Percentiles rank a stretch among this genome's conserved stretches.
These are phyloP conservation scores for Poteriospumella lacustris DNA, from an alignment of 108 stramenopile species.

Conservation along the genomic window DNA sequence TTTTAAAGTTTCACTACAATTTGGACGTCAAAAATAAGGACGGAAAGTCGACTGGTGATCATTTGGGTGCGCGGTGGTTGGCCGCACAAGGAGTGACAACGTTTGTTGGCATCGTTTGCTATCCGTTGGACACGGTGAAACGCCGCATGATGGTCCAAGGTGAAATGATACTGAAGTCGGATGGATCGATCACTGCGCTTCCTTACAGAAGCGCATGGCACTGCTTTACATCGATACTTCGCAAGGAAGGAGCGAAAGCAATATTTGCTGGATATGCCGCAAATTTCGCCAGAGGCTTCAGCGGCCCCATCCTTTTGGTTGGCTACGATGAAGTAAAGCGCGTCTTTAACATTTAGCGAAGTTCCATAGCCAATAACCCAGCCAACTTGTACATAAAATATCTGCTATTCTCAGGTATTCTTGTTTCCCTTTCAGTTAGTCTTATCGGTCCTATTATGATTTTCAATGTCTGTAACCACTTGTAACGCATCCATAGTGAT, in stretches of 20 bases:
- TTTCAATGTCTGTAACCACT: too few relatives aligned
- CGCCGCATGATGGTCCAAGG: background rate
- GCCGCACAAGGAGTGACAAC: background rate
- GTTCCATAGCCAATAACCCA: too few relatives aligned
- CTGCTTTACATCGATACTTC: background rate
- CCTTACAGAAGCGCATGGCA: background rate
- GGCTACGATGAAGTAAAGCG: slow-evolving; percentile 5
- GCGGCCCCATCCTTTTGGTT: background rate
- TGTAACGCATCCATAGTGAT: too few relatives aligned
- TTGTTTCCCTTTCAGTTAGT: too few relatives aligned
- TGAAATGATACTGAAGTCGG: background rate
- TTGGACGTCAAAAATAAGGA: background rate
- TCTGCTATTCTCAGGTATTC: too few relatives aligned
- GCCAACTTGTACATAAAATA: too few relatives aligned
- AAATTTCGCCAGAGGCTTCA: background rate
- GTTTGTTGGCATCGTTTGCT: background rate
- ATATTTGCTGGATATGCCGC: background rate
- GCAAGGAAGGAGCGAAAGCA: background rate
- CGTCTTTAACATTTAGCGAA: background rate
- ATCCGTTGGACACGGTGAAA: slow-evolving; percentile 5
- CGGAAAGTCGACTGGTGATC: too few relatives aligned
- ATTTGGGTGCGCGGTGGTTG: too few relatives aligned
- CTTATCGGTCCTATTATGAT: too few relatives aligned
- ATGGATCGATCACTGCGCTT: background rate
- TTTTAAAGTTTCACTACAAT: background rate